phyloP scores from a whole-genome alignment of 345 rosid species.

The Eutrema heterophyllum region DNA sequence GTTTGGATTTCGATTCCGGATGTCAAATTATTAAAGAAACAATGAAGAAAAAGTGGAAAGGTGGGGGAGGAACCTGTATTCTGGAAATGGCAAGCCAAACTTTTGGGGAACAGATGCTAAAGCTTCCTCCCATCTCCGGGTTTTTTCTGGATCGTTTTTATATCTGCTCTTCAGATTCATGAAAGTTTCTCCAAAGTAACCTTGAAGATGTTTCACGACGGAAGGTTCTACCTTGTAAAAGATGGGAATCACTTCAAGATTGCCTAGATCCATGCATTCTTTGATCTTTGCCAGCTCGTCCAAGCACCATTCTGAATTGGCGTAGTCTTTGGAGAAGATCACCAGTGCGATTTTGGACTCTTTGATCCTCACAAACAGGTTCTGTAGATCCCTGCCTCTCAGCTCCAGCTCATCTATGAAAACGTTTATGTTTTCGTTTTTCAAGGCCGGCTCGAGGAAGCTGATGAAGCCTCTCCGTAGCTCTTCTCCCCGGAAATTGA shows the following conservation, averaged over 20 bases:
- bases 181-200: background rate
- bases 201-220: background rate
- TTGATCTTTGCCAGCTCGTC: background rate
- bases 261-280: background rate
- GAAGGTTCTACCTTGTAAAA: background rate
- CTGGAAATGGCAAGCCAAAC: background rate
- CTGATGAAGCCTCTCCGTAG: background rate
- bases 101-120: background rate
- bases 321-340: background rate
- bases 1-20: background rate
- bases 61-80: background rate
- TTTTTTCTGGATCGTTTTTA: background rate
- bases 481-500: background rate
- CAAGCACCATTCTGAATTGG: background rate
- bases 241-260: background rate
- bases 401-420: background rate
- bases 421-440: background rate
- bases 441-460: background rate
- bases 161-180: background rate
- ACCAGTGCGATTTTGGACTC: background rate
- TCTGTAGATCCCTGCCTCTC: conserved; percentile 1
- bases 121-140: background rate
- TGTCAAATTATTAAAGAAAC: background rate
- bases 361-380: background rate
- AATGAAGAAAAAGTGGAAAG: background rate